Conservation (phyloP, 1,139 yeast genomes). For the Pichia sp. region DNA sequence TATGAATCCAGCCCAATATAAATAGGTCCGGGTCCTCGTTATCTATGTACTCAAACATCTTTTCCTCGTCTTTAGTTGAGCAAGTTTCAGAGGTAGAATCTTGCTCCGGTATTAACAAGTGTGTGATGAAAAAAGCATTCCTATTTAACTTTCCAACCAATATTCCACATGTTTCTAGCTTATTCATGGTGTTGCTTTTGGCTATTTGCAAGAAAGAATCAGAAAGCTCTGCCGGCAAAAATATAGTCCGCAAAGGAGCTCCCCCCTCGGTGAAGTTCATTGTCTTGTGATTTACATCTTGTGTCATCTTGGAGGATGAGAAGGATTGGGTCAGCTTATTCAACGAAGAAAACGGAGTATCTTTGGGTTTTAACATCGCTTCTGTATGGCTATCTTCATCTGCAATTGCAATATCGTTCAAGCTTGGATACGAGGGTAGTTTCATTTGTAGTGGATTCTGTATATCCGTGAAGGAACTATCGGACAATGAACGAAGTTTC, state of each 20-base stretch:
- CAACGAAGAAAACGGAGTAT: background rate
- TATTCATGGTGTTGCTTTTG: slow-evolving; percentile 40
- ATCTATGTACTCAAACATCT: slow-evolving; percentile 49
- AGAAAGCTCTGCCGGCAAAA: slow-evolving; percentile 43
- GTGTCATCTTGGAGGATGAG: slow-evolving; percentile 1
- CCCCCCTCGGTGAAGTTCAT: slow-evolving; percentile 48
- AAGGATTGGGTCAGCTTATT: slow-evolving; percentile 2
- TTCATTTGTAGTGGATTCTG: background rate
- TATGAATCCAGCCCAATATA: slow-evolving; percentile 65
- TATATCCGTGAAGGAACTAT: slow-evolving; percentile 10
- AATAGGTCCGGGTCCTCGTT: slow-evolving; percentile 42
- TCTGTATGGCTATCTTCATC: slow-evolving; percentile 11
- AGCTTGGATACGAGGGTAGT: slow-evolving; percentile 13
- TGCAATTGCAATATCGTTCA: slow-evolving; percentile 18
- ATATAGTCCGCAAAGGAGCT: slow-evolving; percentile 45
- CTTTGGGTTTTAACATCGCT: background rate
- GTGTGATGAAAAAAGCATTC: slow-evolving; percentile 57
- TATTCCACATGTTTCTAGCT: slow-evolving; percentile 62
- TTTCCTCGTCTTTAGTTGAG: slow-evolving; percentile 52
- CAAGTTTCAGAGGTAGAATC: slow-evolving; percentile 57
- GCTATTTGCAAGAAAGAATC: slow-evolving; percentile 42
- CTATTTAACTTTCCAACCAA: slow-evolving; percentile 52
- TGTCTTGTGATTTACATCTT: slow-evolving; percentile 37
- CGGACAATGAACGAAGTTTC: slow-evolving; percentile 26
- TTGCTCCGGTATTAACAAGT: slow-evolving; percentile 56